phyloP scores from a whole-genome alignment of 2,329 filamentous ascomycete genomes.

The Reticulascus tulasneorum region DNA sequence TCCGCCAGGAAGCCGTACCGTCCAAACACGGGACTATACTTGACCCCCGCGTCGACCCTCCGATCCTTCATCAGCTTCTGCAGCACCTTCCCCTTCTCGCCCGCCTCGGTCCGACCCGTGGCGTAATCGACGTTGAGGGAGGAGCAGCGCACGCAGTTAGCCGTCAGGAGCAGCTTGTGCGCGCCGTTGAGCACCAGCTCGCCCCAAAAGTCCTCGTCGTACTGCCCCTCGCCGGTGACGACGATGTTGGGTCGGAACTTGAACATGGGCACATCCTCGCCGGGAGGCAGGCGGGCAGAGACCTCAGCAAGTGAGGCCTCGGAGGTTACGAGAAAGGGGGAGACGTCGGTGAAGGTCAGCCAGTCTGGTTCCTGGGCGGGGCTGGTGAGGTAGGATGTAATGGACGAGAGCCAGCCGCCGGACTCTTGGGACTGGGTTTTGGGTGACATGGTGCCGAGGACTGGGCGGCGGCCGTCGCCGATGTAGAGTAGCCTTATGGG shows the following conservation, averaged over 20 bases:
- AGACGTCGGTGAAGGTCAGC: conserved; percentile 70
- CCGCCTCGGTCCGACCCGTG: conserved; percentile 55
- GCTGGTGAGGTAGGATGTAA: conserved; percentile 26
- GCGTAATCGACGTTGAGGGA: conserved; percentile 70
- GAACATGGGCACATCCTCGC: conserved; percentile 47
- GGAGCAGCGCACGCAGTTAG: conserved; percentile 65
- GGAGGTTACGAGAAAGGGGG: conserved; percentile 70
- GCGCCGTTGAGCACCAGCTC: conserved; percentile 44
- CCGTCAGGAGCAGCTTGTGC: conserved; percentile 53
- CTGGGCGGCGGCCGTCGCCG: conserved; percentile 53
- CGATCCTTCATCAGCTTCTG: conserved; percentile 69
- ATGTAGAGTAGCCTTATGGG: conserved; percentile 60
- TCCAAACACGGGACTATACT: conserved; percentile 69
- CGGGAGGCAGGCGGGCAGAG: conserved; percentile 47
- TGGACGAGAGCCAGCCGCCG: conserved; percentile 19
- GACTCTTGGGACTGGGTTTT: background rate
- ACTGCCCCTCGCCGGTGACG: conserved; percentile 55
- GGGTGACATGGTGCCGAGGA: conserved; percentile 58
- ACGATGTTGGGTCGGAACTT: conserved; percentile 74
- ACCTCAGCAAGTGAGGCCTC: conserved; percentile 67
- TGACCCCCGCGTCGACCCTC: conserved; percentile 64
- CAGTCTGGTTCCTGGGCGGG: conserved; percentile 30
- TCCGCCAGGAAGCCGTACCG: conserved; percentile 60
- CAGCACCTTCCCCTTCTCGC: conserved; percentile 56
- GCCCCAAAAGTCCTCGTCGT: conserved; percentile 71